Conservation (phyloP, 495 filamentous ascomycete species). For the Mytilinidion resinicola region DNA sequence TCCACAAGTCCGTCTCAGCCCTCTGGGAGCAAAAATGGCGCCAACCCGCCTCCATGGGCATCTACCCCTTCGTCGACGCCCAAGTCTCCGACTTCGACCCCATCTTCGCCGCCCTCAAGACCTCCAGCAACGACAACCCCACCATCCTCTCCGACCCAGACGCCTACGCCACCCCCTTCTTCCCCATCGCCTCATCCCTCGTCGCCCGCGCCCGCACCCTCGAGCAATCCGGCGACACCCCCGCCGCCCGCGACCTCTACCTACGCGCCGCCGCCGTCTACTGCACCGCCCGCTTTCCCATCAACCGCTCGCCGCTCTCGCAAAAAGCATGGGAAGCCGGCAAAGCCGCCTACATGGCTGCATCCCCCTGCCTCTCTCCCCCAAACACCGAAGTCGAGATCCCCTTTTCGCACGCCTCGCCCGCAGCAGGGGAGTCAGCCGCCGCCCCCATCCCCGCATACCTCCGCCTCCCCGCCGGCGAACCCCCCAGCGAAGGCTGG, state of each 20-base stretch:
- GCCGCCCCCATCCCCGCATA: conserved; percentile 9
- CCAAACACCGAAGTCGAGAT: conserved; percentile 12
- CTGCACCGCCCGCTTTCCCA: conserved; percentile 15
- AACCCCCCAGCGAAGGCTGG: conserved; percentile 4
- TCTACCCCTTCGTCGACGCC: conserved; percentile 27
- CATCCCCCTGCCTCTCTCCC: not conserved
- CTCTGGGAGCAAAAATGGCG: conserved; percentile 24
- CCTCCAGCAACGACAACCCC: conserved; percentile 7
- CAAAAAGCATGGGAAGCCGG: conserved; percentile 3
- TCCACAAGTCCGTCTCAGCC: conserved; percentile 19
- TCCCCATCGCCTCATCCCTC: conserved; percentile 14
- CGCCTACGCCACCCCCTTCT: conserved; percentile 16
- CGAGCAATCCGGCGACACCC: conserved; percentile 9
- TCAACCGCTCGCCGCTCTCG: conserved; percentile 9
- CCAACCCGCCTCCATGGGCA: conserved; percentile 11
- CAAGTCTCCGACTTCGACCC: conserved; percentile 22
- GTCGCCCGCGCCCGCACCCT: conserved; percentile 5
- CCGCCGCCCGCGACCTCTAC: conserved; percentile 18
- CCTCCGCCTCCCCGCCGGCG: conserved; percentile 6
- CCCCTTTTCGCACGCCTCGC: conserved; percentile 10
- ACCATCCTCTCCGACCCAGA: conserved; percentile 16
- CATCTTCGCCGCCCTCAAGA: conserved; percentile 5
- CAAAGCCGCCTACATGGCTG: conserved; percentile 17
- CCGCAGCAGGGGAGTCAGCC: conserved; percentile 11
- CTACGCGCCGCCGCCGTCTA: conserved; percentile 23